Evolutionary conservation across 305 asterid genomes (phyloP).

Genomic region (Fraxinus angustifolia): DNA sequence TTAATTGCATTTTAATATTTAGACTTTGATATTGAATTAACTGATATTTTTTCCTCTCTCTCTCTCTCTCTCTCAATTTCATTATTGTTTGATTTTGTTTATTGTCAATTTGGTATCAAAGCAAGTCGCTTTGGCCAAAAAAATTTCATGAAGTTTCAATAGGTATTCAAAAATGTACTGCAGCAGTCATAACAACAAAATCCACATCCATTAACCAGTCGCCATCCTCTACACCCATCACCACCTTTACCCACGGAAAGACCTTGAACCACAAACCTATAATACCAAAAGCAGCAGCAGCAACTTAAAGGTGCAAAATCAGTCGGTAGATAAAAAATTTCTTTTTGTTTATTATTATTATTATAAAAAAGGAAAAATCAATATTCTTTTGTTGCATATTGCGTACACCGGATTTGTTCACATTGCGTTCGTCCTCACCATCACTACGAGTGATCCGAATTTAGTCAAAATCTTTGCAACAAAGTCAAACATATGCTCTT

Average conservation of each 20-base stretch:
- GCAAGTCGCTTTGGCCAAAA: not conserved
- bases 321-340: not conserved
- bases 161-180: not conserved
- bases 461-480: not conserved
- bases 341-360: not conserved
- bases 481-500: not conserved
- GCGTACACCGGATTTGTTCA: not conserved
- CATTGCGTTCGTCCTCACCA: not conserved
- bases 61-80: not conserved
- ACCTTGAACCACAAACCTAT: not conserved
- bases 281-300: not conserved
- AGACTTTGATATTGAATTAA: not conserved
- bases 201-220: not conserved
- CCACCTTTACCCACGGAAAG: not conserved
- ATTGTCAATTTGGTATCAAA: not conserved
- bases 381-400: not conserved
- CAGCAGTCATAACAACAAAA: not conserved
- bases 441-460: not conserved
- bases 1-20: not conserved
- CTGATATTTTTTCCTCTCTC: not conserved
- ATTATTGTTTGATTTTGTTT: not conserved
- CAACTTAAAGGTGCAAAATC: not conserved
- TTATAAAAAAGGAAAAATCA: not conserved
- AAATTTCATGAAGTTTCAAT: not conserved
- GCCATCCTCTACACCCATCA: not conserved